Conservation (phyloP, 768 basidiomycete genomes). For the Boletus insuetus region DNA sequence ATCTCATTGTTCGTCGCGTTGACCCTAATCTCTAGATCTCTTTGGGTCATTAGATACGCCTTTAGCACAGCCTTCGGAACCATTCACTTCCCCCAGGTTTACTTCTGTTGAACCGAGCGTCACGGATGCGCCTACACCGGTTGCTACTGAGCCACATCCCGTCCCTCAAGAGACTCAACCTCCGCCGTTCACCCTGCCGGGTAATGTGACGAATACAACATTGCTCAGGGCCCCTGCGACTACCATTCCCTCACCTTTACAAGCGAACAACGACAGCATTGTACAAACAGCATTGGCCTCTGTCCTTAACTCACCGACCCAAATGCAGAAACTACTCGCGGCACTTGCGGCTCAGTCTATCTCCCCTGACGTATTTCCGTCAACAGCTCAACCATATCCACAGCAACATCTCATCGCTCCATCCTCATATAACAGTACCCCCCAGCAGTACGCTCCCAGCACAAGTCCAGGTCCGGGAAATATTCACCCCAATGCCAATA, state of each 20-base stretch:
- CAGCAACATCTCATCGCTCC: slow-evolving; percentile 29
- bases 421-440: slow-evolving; percentile 23
- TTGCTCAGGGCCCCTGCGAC: slow-evolving; percentile 8
- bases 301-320: slow-evolving; percentile 46
- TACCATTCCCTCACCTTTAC: slow-evolving; percentile 6
- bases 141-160: slow-evolving; percentile 8
- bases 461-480: not conserved
- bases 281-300: slow-evolving; percentile 52
- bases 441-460: slow-evolving; percentile 6
- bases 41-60: slow-evolving; percentile 51
- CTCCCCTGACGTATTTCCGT: slow-evolving; percentile 21
- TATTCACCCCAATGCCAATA: slow-evolving; percentile 1
- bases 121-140: slow-evolving; percentile 16
- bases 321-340: slow-evolving; percentile 57
- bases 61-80: slow-evolving; percentile 35
- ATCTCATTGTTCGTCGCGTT: not conserved
- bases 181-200: slow-evolving; percentile 9
- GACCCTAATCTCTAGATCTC: slow-evolving; percentile 28
- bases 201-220: slow-evolving; percentile 10
- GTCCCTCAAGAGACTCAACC: slow-evolving; percentile 16
- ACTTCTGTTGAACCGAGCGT: slow-evolving; percentile 26
- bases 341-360: slow-evolving; percentile 36
- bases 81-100: slow-evolving; percentile 24
- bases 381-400: slow-evolving; percentile 15
- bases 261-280: slow-evolving; percentile 40